Base-by-base conservation (phyloP, 352 stramenopile genomes). In the Thalassiosira hispida region DNA sequence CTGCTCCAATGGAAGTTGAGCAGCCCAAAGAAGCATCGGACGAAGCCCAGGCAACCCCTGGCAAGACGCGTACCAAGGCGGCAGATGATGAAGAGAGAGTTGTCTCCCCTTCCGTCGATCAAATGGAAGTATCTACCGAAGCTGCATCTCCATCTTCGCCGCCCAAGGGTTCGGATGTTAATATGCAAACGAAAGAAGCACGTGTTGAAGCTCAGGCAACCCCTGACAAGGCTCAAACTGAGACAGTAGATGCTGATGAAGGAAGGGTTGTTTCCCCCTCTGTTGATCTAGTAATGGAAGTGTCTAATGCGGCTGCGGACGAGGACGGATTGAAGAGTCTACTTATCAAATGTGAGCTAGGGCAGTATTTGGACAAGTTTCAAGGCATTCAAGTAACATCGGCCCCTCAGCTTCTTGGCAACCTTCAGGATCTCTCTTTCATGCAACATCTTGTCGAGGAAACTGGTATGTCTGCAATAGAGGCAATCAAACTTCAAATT, bases 401-500 rank as follows among this genome's bases (percentile, higher is more conserved):
- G 8, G 18, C 49, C 9, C n/a, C 22, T 33, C 9, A 59, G n/a
- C 49, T 59, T 29, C 1, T 18, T 16, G 5, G n/a, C 49, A 59
- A 59, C 22, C n/a, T 59, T 23, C 20, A 59, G 7, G 49, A 35
- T 22, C 49, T 35, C 27, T 7, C 7, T 59, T 59, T 59, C 49
- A 59, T 59, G 18, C 22, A 56, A 27, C 8, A 18, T 31, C 31
- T 31, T n/a, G 49, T 59, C 2, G 9, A 31, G 8, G 4, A 7
- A 38, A 29, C 49, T 35, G 49, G 49, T 59, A n/a, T 35, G n/a
- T 38, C 22, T 33, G 49, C 49, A 31, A 38, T 22, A 16, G 49
- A 59, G 49, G 49, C 20, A 22, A 59, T 59, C 46, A 60, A 18
- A 27, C 12, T 72, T 25, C 20, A 72, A 33, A 53, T 31, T 40